A percentile compares a stretch with the other conserved stretches of the same genome.
Conservation (phyloP, 192 early-diverging fungal species). For the Physocladia obscura region DNA sequence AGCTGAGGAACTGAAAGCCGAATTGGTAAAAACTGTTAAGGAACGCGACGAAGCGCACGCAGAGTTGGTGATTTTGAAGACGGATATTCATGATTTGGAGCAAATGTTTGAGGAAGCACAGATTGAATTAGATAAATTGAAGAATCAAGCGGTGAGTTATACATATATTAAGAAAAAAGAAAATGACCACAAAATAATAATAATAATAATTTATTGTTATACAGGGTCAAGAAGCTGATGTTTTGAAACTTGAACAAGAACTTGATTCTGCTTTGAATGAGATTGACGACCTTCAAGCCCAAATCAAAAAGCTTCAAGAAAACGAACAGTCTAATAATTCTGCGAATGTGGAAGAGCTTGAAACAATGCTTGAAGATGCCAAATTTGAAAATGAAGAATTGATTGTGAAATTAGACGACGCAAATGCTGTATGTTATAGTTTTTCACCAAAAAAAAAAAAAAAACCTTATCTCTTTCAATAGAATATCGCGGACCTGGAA, state of each 20-base stretch:
- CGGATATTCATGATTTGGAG: conserved; percentile 16
- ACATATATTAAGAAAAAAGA: background rate
- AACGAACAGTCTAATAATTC: background rate
- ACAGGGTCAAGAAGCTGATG: too few relatives aligned
- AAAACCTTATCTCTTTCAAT: background rate
- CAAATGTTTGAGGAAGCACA: conserved; percentile 28
- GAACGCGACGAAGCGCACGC: conserved; percentile 16
- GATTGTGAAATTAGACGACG: background rate
- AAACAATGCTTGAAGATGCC: background rate
- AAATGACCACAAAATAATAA: too few relatives aligned
- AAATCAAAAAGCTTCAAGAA: background rate
- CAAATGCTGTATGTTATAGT: conserved; percentile 2
- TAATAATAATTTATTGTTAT: too few relatives aligned
- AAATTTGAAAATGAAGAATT: conserved; percentile 2
- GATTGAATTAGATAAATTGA: conserved; percentile 9
- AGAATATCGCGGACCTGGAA: conserved; percentile 8
- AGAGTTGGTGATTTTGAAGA: background rate
- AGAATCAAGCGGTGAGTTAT: background rate
- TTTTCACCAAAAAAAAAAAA: too few relatives aligned
- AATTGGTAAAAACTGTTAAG: background rate
- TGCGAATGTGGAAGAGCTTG: conserved; percentile 16
- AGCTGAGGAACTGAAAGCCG: background rate
- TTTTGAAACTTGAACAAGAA: conserved; percentile 3
- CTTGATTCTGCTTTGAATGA: background rate
- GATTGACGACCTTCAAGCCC: conserved; percentile 1